Evolutionary conservation across 2,329 filamentous ascomycete species (phyloP), one percentile per base, ranked within the genome.

Genomic region (Talaromyces sp.): DNA sequence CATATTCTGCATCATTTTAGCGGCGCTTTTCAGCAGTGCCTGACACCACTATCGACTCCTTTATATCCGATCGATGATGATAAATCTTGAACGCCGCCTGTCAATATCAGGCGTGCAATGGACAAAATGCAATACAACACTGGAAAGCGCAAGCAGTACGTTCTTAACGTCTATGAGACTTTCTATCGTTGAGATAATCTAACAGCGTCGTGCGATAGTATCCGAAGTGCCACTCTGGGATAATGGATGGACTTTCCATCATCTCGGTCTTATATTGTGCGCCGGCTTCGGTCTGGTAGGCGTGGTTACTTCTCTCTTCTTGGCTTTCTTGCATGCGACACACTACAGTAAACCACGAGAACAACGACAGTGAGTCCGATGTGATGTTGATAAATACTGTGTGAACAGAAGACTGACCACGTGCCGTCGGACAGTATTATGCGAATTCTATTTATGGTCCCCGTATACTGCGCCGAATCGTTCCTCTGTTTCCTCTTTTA

Each of bases 401-500:
- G 3, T n/a, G 19, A n/a, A 25, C 31, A 40, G 25, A 61, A 13
- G n/a, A 25, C 36, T 63, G 51, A 63, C 38, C 17, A 8, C 22
- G n/a, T 29, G 8, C 31, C 27, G 25, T 51, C 29, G 27, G 34
- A 58, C 70, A 91, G 88, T 74, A 93, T 95, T 72, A 93, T 96
- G 71, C 91, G 92, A 58, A 94, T 96, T 70, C 84, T 96, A 29
- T 89, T 93, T 76, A 94, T 96, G 91, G 86, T 96, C 59, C 92
- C 92, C 45, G 83, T 96, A 67, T 96, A 96, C 77, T 84, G 89
- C 60, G 82, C 88, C 45, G 88, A 92, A 22, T 88, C 90, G 38
- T 91, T 91, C 74, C 83, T 94, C 43, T 88, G 88, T 67, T 87
- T 92, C 71, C 83, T 85, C 69, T 93, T 86, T 80, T 94, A 95